Conservation (phyloP, 1,284 basidiomycete genomes). For the Trichosporon sp. region DNA sequence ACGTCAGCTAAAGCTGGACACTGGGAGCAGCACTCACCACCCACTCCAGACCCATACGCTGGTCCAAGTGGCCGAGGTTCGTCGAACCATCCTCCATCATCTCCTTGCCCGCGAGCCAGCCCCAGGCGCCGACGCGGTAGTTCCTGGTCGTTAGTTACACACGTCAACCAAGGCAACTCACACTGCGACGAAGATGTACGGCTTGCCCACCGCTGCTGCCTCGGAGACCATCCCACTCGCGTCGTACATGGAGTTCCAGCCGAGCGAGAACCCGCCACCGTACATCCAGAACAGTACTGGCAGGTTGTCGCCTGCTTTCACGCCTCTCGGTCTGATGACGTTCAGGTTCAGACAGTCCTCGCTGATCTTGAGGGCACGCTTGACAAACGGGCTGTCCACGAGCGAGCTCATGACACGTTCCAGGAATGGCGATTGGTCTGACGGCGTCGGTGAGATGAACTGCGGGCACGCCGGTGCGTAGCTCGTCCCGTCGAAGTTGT, state of each 20-base stretch:
- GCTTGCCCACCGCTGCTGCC: slow-evolving; percentile 31
- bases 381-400: neutral
- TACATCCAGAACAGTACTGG: slow-evolving; percentile 39
- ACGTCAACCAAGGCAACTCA: neutral
- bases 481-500: slow-evolving; percentile 15
- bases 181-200: slow-evolving; percentile 55
- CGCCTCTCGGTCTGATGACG: slow-evolving; percentile 21
- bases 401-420: neutral
- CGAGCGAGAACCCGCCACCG: slow-evolving; percentile 29
- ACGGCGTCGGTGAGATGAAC: slow-evolving; percentile 6
- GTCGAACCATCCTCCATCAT: slow-evolving; percentile 54
- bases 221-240: slow-evolving; percentile 8
- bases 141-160: slow-evolving; percentile 31
- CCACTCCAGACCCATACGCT: slow-evolving; percentile 42
- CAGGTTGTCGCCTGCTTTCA: slow-evolving; percentile 23
- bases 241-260: slow-evolving; percentile 23
- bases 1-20: neutral
- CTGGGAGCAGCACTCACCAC: slow-evolving; percentile 9
- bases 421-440: neutral
- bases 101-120: slow-evolving; percentile 52
- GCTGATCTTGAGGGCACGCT: slow-evolving; percentile 7
- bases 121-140: slow-evolving; percentile 53
- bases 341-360: slow-evolving; percentile 32
- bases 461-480: slow-evolving; percentile 15
- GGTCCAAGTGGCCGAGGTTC: slow-evolving; percentile 54